A percentile compares a stretch with the other conserved stretches of the same genome.
Evolutionary conservation across 164 flowering plant species (phyloP).

Genomic region (Stephania cephalantha): DNA sequence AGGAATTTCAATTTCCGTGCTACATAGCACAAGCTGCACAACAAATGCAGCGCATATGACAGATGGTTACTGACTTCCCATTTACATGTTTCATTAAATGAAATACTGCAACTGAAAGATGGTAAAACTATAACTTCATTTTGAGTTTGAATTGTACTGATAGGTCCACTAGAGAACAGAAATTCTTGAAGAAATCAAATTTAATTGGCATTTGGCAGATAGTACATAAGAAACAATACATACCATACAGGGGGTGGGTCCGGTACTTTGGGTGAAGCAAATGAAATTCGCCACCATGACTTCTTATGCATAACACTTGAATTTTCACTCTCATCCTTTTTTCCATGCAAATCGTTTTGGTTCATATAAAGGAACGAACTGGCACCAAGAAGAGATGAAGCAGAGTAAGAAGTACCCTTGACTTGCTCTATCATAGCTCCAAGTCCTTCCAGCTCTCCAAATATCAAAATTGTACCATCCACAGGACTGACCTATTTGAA

Average conservation of each 20-base stretch:
- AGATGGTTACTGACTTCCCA: no score
- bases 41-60: no score
- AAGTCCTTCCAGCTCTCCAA: constrained; percentile 76
- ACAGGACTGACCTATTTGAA: constrained; percentile 80
- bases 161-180: no score
- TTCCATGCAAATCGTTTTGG: constrained; percentile 27
- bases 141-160: neutral
- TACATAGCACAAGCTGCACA: neutral
- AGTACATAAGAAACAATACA: constrained; percentile 12
- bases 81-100: no score
- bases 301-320: constrained; percentile 30
- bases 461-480: constrained; percentile 77
- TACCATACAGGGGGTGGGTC: constrained; percentile 55
- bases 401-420: constrained; percentile 88
- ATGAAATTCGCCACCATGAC: constrained; percentile 85
- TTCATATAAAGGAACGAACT: constrained; percentile 47
- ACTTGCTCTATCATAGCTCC: constrained; percentile 97
- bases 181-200: no score
- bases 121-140: no score
- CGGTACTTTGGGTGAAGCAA: constrained; percentile 75
- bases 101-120: no score
- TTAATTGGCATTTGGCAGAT: neutral
- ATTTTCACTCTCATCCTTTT: constrained; percentile 21
- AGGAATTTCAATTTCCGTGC: neutral
- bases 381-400: constrained; percentile 77